Base-by-base conservation (phyloP, 306 rosid genomes). In the Vicia sativa region DNA sequence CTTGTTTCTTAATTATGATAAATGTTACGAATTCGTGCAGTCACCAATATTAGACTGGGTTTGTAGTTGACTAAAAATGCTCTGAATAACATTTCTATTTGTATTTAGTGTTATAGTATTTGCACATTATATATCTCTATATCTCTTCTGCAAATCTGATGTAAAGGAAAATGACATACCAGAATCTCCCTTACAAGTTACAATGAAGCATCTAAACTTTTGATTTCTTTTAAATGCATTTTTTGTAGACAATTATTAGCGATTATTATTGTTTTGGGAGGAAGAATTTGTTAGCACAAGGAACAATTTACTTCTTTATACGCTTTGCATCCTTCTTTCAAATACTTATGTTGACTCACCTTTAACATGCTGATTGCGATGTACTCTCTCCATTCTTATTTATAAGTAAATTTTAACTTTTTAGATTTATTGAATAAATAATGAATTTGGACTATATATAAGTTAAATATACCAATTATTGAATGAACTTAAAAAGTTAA, bases 31-130 rank as follows among this genome's bases (percentile, higher is more conserved):
- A 35, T 46, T 55, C 41, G 29, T 48, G 46, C 3, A 37, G 53
- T 69, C 70, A 62, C 31, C 52, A 64, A 52, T 28, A 68, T 52
- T 78, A 23, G 46, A 42, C 59, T 2, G 63, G 69, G 46, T 56
- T 67, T 73, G 68, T 78, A 62, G 68, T 49, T 18, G 49, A 68
- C 54, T 67, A n/a, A 49, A 4, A 10, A 29, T 53, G 18, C 37
- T 61, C 62, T 60, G 38, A 50, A 38, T 42, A 31, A 28, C 38
- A 6, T 69, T 71, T 61, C 38, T 8, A 26, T 44, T 66, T 59
- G 6, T 43, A 9, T 64, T 57, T 64, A 56, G 69, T 62, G 57
- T 71, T 64, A 19, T 18, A 48, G 59, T 37, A 65, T 70, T 38
- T 65, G 23, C 58, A 38, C 66, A 55, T 63, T 50, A 54, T 29